Percentiles rank a stretch among this genome's conserved stretches.
Evolutionary conservation across 2,329 filamentous ascomycete species (phyloP).

Genomic region (Trichophyton rubrum): DNA sequence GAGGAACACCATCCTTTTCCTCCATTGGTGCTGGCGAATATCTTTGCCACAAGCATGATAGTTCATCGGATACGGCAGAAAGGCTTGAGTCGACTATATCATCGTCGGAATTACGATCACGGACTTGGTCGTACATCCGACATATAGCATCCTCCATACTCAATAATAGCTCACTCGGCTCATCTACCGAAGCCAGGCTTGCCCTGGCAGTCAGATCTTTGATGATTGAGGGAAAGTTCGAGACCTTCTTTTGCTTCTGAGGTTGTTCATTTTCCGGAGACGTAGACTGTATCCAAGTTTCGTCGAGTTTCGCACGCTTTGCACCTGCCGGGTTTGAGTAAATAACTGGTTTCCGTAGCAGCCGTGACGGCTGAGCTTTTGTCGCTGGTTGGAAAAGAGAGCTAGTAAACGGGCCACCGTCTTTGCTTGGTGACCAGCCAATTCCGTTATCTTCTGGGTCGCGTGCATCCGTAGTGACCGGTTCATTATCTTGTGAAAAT

Average conservation of each 20-base stretch:
- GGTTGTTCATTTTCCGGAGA: conserved; percentile 24
- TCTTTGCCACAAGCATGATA: conserved; percentile 25
- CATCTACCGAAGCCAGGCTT: conserved; percentile 49
- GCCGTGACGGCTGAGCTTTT: not conserved
- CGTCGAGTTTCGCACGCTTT: conserved; percentile 32
- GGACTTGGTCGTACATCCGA: conserved; percentile 44
- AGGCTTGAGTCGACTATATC: conserved; percentile 22
- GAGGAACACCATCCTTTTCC: conserved; percentile 16
- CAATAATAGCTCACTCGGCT: conserved; percentile 60
- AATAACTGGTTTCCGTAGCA: conserved; percentile 24
- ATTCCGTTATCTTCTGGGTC: not conserved
- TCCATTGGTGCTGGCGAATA: conserved; percentile 33
- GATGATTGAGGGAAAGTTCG: conserved; percentile 57
- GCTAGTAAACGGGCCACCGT: not conserved
- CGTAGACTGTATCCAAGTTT: conserved; percentile 26
- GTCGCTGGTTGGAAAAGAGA: not conserved
- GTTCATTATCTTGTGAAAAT: not conserved
- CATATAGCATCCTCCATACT: conserved; percentile 60
- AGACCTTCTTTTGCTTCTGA: conserved; percentile 37
- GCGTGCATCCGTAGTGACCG: not conserved
- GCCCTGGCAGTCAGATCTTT: conserved; percentile 51
- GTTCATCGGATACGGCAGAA: conserved; percentile 24
- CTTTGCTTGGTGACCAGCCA: not conserved
- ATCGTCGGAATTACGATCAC: conserved; percentile 22
- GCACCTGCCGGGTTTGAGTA: conserved; percentile 33